Evolutionary conservation across 2,329 filamentous ascomycete species (phyloP), one percentile per base, ranked within the genome.

Genomic region (Helminthosporium solani): DNA sequence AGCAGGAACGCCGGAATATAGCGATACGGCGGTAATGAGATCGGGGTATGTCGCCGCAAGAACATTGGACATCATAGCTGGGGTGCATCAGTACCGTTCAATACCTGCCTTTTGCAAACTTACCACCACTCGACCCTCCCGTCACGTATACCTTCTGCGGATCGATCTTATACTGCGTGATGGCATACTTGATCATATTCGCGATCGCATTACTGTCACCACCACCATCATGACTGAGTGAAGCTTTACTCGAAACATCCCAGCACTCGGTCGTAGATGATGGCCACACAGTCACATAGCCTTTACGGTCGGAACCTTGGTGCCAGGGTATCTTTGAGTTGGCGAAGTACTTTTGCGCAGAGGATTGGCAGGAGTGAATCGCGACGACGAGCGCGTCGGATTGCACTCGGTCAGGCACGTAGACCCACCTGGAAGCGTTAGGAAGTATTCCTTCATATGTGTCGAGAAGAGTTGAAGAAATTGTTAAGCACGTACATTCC

Each of bases 141-240:
- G 77, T 80, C 1, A 78, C 78, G 49, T 77, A 84, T 2, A 84
- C 78, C 44, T 72, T 73, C 49, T 58, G 68, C 23, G 73, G 56
- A 56, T 84, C 77, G 20, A 72, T 80, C 2, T 70, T 68, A 65
- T 83, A 82, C 57, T 73, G 73, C 7, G 61, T 52, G n/a, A 83
- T 62, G 3, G 78, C 72, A 54, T 80, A 83, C 31, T 66, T 70
- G 37, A 83, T 79, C 80, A 84, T 84, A 57, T 79, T 81, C 19
- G 76, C 78, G 46, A 85, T 80, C 0, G 74, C 73, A 33, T 77
- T 75, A 39, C 74, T 78, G 61, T 84, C 78, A 2, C 79, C 78
- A 18, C 81, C 80, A 7, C 78, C 80, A 44, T 79, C 72, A 54
- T 81, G 81, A 2, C 74, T 78, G 2, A 84, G 71, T 0, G 79